These are phyloP conservation scores for Macadamia integrifolia DNA, from an alignment of 164 flowering plant species.

Conservation along the genomic window DNA sequence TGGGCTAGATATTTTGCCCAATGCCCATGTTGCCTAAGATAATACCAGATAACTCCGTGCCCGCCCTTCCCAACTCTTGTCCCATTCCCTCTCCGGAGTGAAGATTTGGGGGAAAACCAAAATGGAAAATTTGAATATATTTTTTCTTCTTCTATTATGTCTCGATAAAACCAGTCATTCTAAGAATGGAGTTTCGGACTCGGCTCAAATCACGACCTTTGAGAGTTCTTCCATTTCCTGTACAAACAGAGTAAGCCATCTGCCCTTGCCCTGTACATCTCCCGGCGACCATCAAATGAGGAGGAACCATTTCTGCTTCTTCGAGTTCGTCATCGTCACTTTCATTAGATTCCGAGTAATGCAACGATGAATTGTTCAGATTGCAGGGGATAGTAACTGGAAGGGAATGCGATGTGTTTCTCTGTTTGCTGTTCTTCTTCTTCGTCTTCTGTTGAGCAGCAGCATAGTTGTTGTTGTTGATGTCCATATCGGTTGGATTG, in stretches of 20 bases:
- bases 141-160: not conserved
- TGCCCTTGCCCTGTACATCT: conserved; percentile 21
- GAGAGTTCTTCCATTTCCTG: conserved; percentile 56
- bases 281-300: conserved; percentile 5
- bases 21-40: no score
- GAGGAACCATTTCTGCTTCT: conserved; percentile 9
- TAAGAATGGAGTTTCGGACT: conserved; percentile 19
- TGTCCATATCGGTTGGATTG: no score
- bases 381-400: not conserved
- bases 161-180: conserved; percentile 18
- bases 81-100: no score
- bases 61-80: no score
- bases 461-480: no score
- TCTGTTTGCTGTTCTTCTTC: no score
- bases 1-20: no score
- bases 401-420: no score
- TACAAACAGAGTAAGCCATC: conserved; percentile 61
- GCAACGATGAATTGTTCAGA: not conserved
- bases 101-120: no score
- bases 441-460: not conserved
- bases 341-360: not conserved
- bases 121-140: no score
- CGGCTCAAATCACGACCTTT: conserved; percentile 16
- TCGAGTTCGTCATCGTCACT: no score
- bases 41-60: no score